Base-by-base conservation (phyloP, 331 rosid species). In the Quercus lobata region DNA sequence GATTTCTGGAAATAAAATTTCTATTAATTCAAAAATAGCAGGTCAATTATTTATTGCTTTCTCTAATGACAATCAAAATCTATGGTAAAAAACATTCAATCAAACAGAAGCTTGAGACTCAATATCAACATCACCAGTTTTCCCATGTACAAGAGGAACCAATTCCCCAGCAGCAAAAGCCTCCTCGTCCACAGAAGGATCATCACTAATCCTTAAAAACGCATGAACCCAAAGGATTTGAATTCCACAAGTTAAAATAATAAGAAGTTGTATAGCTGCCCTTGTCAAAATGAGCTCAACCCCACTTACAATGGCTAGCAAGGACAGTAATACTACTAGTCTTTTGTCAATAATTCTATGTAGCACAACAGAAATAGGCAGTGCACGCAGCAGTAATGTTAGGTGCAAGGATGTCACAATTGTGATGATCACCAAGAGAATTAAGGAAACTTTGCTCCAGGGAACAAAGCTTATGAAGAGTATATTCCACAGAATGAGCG, bases 401-500 rank as follows among this genome's bases (percentile, higher is more conserved):
- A 63, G 57, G 56, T 84, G 86, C 54, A 85, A 18, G 54, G 87
- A 77, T 55, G 91, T 85, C 76, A 89, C 87, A 57, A 75, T 71
- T 14, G 75, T 88, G 92, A 80, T 89, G 61, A 75, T 83, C 21
- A 80, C 88, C 69, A 89, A 58, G 68, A 81, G 78, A 72, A 91
- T 80, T 63, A 91, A 78, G 0, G 91, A 88, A 4, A 84, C 83
- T 61, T 91, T 77, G 11, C 92, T 76, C 18, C 14, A 0, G 6
- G 97, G 97, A 29, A 91, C 82, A 17, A 91, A 86, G 16, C 86
- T 82, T 74, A 89, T 86, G 88, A 86, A 88, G 76, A 91, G 97
- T 78, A 86, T 80, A 77, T 84, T 78, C 92, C 92, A 91, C 60
- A 91, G 79, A 62, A 91, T 89, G 34, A 82, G 86, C 2, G 83